These are phyloP conservation scores for Russula dissimulans DNA, from an alignment of 768 basidiomycete genomes.

Conservation along the genomic window DNA sequence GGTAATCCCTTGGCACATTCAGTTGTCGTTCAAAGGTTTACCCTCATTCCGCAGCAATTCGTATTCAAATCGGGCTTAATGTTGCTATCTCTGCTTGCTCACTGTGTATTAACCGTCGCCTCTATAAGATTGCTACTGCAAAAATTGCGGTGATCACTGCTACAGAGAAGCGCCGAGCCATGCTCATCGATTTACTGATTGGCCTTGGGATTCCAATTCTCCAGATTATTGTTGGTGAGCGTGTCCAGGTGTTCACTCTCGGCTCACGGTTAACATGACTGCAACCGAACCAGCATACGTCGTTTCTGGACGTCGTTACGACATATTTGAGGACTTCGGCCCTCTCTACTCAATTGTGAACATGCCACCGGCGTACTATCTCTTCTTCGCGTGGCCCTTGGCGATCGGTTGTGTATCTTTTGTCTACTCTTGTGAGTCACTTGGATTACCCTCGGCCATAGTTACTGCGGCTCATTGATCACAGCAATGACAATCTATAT, in stretches of 20 bases:
- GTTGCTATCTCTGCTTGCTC: neutral
- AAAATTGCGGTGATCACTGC: conserved; percentile 26
- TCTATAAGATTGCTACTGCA: conserved; percentile 36
- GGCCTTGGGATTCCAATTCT: conserved; percentile 21
- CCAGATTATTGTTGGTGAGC: conserved; percentile 7
- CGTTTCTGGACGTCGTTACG: conserved; percentile 33
- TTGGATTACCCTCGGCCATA: too few relatives aligned
- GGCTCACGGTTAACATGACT: too few relatives aligned
- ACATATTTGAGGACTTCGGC: conserved; percentile 41
- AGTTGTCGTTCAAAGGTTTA: too few relatives aligned
- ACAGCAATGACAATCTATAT: conserved; percentile 23
- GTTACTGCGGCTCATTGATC: neutral
- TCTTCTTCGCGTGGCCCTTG: conserved; percentile 21
- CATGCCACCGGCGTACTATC: conserved; percentile 23
- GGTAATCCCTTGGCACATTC: conserved; percentile 28
- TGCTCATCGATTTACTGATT: conserved; percentile 26
- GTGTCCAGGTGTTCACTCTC: neutral
- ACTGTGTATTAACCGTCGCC: conserved; percentile 25
- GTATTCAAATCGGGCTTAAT: too few relatives aligned
- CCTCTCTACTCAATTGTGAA: conserved; percentile 32
- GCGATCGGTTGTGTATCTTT: conserved; percentile 7
- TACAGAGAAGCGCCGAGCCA: conserved; percentile 25
- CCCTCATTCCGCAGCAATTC: too few relatives aligned
- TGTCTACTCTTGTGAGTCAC: conserved; percentile 31
- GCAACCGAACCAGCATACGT: neutral